A percentile compares a stretch with the other conserved stretches of the same genome.
Conservation (phyloP, 164 flowering plant genomes). For the Stephania japonica region DNA sequence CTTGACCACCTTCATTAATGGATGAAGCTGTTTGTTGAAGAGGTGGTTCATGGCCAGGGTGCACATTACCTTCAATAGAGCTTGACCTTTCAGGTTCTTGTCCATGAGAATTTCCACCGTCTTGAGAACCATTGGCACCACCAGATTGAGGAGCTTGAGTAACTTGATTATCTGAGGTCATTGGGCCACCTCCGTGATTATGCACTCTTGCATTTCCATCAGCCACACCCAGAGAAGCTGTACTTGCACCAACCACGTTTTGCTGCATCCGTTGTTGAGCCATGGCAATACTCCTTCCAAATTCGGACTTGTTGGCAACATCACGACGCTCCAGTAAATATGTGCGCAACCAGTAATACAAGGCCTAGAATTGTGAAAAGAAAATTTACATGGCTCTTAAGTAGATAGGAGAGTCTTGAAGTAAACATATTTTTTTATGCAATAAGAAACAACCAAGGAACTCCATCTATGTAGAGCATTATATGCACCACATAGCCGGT, state of each 20-base stretch:
- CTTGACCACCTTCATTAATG: constrained; percentile 57
- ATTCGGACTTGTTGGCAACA: constrained; percentile 87
- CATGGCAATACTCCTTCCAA: constrained; percentile 60
- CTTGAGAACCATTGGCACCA: constrained; percentile 55
- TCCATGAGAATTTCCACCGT: constrained; percentile 70
- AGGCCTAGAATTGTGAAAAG: constrained; percentile 45
- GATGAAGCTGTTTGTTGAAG: constrained; percentile 55
- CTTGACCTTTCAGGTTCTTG: constrained; percentile 82
- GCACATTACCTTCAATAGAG: constrained; percentile 42
- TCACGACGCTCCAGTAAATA: constrained; percentile 97
- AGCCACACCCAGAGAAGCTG: constrained; percentile 45
- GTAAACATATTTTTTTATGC: neutral
- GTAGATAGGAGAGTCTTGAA: neutral
- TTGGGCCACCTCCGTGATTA: constrained; percentile 37
- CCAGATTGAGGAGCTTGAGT: constrained; percentile 59
- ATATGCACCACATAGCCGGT: too few relatives aligned
- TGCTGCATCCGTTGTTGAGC: constrained; percentile 96
- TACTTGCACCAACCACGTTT: constrained; percentile 34
- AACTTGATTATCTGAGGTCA: constrained; percentile 52
- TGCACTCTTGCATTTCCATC: constrained; percentile 56
- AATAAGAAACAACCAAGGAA: neutral
- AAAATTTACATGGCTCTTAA: neutral
- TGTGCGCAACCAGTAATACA: constrained; percentile 98
- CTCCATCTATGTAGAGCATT: too few relatives aligned
- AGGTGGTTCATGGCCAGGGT: constrained; percentile 58